Evolutionary conservation across 352 stramenopile genomes (phyloP).

Genomic region (Globisporangium camurandrum): DNA sequence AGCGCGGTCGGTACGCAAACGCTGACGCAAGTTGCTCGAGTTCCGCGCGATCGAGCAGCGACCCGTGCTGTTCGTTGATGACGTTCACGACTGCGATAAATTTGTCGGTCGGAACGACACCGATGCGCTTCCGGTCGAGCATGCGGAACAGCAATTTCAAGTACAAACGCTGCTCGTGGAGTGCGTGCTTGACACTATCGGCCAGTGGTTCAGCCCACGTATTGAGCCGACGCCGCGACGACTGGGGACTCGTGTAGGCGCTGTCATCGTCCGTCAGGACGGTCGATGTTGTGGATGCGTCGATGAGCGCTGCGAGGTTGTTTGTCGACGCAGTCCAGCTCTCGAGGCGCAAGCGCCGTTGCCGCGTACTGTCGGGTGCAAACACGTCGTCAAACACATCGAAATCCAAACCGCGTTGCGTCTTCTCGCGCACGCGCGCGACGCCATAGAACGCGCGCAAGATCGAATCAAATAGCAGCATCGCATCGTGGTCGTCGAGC

Average conservation of each 20-base stretch:
- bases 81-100: conserved; percentile 71
- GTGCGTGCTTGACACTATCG: conserved; percentile 58
- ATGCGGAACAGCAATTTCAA: conserved; percentile 78
- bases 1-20: conserved; percentile 30
- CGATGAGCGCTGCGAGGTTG: conserved; percentile 22
- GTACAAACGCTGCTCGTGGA: conserved; percentile 75
- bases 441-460: conserved; percentile 60
- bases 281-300: conserved; percentile 7
- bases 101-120: conserved; percentile 56
- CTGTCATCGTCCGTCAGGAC: conserved; percentile 19
- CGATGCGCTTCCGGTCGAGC: conserved; percentile 56
- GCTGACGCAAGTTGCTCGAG: conserved; percentile 62
- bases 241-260: conserved; percentile 16
- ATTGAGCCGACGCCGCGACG: conserved; percentile 18
- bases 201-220: conserved; percentile 64
- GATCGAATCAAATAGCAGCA: conserved; percentile 55
- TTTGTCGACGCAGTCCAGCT: conserved; percentile 59
- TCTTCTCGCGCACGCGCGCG: conserved; percentile 26
- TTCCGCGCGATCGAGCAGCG: conserved; percentile 43
- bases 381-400: conserved; percentile 77
- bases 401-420: conserved; percentile 47
- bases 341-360: conserved; percentile 51
- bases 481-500: conserved; percentile 37
- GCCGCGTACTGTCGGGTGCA: conserved; percentile 53
- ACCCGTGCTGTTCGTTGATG: conserved; percentile 66